A percentile compares a stretch with the other conserved stretches of the same genome.
Evolutionary conservation across 345 rosid genomes (phyloP).

Genomic region (Luvunga scandens): DNA sequence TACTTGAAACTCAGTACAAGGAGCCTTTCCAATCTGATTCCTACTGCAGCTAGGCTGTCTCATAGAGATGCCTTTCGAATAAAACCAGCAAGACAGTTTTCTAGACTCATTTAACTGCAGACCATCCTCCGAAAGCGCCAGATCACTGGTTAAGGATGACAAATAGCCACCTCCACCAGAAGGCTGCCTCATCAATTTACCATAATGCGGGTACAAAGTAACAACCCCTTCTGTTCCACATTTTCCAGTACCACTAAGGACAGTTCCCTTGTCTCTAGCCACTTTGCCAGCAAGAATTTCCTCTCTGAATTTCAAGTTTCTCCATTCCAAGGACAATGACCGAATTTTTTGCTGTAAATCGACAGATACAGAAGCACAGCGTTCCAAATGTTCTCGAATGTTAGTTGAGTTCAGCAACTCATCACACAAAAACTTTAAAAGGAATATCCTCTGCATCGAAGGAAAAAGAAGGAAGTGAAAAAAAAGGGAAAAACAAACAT

Average conservation of each 20-base stretch:
- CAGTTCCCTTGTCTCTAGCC: slow-evolving; percentile 15
- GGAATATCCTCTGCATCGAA: slow-evolving; percentile 29
- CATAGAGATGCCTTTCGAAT: slow-evolving; percentile 3
- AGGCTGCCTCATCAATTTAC: slow-evolving; percentile 3
- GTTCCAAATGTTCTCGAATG: slow-evolving; percentile 35
- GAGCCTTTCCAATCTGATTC: slow-evolving; percentile 6
- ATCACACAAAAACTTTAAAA: slow-evolving; percentile 33
- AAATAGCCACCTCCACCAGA: background rate
- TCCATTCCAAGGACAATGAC: slow-evolving; percentile 27
- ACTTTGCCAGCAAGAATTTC: slow-evolving; percentile 22
- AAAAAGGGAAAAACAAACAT: background rate
- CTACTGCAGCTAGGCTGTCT: slow-evolving; percentile 6
- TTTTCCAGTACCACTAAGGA: slow-evolving; percentile 11
- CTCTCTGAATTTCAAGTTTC: slow-evolving; percentile 26
- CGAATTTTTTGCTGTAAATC: slow-evolving; percentile 40
- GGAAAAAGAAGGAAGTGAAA: background rate
- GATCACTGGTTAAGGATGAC: slow-evolving; percentile 4
- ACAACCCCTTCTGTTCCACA: slow-evolving; percentile 2
- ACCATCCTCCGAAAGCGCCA: slow-evolving; percentile 13
- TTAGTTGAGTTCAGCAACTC: slow-evolving; percentile 28
- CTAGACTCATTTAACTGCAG: slow-evolving; percentile 9
- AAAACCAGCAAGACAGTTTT: slow-evolving; percentile 8
- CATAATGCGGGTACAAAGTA: background rate
- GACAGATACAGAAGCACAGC: slow-evolving; percentile 20
- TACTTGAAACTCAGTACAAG: slow-evolving; percentile 13